Evolutionary conservation across 176 grass and related monocot genomes (phyloP).

Genomic region (Aegilops sharonensis): DNA sequence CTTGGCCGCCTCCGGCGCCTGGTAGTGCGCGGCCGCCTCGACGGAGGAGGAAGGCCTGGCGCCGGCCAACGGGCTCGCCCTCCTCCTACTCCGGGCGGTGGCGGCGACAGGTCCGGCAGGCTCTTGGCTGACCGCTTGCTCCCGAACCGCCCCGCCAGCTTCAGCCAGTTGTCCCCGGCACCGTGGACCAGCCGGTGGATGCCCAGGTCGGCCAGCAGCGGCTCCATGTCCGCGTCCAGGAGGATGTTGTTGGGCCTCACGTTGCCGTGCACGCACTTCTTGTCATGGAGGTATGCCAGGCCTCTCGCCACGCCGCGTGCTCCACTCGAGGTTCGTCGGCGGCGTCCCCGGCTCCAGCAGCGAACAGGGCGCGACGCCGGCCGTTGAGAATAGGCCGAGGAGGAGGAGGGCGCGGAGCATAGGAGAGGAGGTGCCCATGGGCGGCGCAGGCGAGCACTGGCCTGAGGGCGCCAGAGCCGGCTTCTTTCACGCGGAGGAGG

Average conservation of each 20-base stretch:
- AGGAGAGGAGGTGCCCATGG: no score
- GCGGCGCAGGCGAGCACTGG: no score
- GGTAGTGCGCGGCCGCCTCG: slow-evolving; percentile 47
- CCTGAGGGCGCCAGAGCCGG: no score
- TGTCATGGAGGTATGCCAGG: slow-evolving; percentile 79
- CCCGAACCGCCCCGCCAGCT: slow-evolving; percentile 39
- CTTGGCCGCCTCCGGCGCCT: slow-evolving; percentile 55
- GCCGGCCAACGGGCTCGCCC: slow-evolving; percentile 42
- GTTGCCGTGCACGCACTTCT: slow-evolving; percentile 76
- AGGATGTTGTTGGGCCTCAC: slow-evolving; percentile 85
- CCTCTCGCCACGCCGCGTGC: slow-evolving; percentile 74
- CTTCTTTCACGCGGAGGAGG: no score
- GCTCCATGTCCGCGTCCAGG: slow-evolving; percentile 66
- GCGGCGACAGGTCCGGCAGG: slow-evolving; percentile 52
- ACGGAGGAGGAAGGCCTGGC: background rate
- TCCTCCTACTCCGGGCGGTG: background rate
- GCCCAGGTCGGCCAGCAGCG: slow-evolving; percentile 77
- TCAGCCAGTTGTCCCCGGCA: background rate
- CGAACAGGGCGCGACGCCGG: no score
- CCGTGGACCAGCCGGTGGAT: slow-evolving; percentile 45
- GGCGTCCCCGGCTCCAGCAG: slow-evolving; percentile 31
- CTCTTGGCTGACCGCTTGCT: slow-evolving; percentile 63
- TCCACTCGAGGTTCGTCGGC: slow-evolving; percentile 61
- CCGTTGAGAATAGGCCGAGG: no score
- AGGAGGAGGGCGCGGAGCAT: no score